phyloP scores from a whole-genome alignment of 306 rosid genomes.

The Rubus idaeus region DNA sequence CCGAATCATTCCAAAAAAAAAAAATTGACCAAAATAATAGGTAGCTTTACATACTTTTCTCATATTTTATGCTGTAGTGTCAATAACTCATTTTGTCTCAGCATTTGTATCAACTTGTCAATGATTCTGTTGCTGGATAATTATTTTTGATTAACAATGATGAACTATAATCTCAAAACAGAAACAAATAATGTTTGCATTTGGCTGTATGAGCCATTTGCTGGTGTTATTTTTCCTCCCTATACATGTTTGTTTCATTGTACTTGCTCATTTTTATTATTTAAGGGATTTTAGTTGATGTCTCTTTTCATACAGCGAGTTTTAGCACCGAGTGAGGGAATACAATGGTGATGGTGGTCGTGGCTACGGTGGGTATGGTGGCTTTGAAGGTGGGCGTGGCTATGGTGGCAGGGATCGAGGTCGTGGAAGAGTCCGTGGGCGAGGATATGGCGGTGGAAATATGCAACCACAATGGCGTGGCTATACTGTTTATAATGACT shows the following conservation, averaged over 20 bases:
- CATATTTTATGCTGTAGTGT: not conserved
- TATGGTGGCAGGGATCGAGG: conserved; percentile 31
- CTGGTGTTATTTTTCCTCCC: not conserved
- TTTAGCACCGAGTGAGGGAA: conserved; percentile 21
- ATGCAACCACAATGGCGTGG: conserved; percentile 15
- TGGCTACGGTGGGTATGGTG: conserved; percentile 24
- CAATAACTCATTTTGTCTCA: too few species aligned
- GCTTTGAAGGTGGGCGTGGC: conserved; percentile 14
- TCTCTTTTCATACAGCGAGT: conserved; percentile 13
- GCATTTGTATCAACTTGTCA: not conserved
- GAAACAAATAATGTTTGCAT: not conserved
- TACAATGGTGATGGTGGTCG: conserved; percentile 26
- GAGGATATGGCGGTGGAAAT: conserved; percentile 26
- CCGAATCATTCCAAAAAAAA: too few species aligned
- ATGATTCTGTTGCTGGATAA: not conserved
- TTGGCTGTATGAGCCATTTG: not conserved
- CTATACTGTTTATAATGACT: conserved; percentile 22
- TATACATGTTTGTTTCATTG: not conserved
- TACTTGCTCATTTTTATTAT: not conserved
- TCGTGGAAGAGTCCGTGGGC: conserved; percentile 20
- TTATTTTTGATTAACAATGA: not conserved
- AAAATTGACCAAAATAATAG: not conserved
- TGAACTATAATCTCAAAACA: not conserved
- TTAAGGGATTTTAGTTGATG: not conserved
- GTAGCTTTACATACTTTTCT: not conserved